Conservation (phyloP, 2,329 filamentous ascomycete genomes). For the Didymellaceae sp. region DNA sequence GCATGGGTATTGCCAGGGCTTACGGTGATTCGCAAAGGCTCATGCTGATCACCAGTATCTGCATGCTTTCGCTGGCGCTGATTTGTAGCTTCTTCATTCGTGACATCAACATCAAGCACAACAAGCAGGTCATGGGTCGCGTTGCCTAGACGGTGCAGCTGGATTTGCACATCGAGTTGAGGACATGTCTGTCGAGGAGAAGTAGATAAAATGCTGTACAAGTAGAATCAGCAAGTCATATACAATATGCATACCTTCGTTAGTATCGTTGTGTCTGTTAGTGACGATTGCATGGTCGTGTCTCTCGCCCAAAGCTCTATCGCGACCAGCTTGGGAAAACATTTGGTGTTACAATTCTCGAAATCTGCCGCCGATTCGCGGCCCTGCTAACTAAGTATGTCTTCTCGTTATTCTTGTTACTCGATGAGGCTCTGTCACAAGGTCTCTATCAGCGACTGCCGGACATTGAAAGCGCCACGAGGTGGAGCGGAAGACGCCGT, state of each 20-base stretch:
- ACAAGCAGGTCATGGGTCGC: constrained; percentile 57
- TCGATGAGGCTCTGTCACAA: constrained; percentile 18
- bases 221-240: not conserved
- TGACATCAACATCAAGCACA: constrained; percentile 54
- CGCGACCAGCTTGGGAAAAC: too few relatives aligned
- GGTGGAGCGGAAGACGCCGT: constrained; percentile 10
- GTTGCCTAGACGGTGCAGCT: constrained; percentile 32
- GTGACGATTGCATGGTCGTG: too few relatives aligned
- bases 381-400: not conserved
- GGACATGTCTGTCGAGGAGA: not conserved
- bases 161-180: not conserved
- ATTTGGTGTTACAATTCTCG: not conserved
- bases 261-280: not conserved
- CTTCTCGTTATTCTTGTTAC: constrained; percentile 3
- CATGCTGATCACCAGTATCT: constrained; percentile 38
- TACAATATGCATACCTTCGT: not conserved
- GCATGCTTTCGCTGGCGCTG: constrained; percentile 29
- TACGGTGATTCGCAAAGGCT: constrained; percentile 38
- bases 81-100: constrained; percentile 53
- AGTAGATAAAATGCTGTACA: not conserved
- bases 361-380: not conserved
- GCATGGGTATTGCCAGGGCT: constrained; percentile 46
- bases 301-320: too few relatives aligned
- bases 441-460: not conserved
- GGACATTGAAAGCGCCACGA: constrained; percentile 1